Evolutionary conservation across 2,329 filamentous ascomycete genomes (phyloP).

Genomic region (Epichloe uncinata): DNA sequence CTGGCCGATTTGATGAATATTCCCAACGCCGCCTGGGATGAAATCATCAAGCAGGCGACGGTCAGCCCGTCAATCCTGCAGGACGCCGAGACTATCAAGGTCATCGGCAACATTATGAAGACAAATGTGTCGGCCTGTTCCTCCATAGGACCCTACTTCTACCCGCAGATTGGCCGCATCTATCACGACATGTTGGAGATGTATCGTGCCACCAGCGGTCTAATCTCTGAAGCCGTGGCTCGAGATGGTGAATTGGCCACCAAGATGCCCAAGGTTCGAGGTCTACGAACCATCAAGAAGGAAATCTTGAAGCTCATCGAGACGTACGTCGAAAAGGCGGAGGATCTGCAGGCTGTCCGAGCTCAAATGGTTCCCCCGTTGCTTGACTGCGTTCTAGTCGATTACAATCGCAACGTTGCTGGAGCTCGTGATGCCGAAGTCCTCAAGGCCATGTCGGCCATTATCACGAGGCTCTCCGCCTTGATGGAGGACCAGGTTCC

Average conservation of each 20-base stretch:
- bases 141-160: constrained; percentile 94
- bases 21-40: constrained; percentile 89
- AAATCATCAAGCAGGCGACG: constrained; percentile 81
- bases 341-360: constrained; percentile 87
- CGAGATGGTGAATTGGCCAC: constrained; percentile 88
- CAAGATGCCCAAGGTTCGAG: constrained; percentile 93
- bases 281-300: constrained; percentile 95
- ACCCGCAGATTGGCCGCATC: constrained; percentile 92
- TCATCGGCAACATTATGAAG: constrained; percentile 99
- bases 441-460: constrained; percentile 91
- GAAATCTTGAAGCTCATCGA: constrained; percentile 98
- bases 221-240: constrained; percentile 87
- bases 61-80: constrained; percentile 76
- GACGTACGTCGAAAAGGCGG: constrained; percentile 94
- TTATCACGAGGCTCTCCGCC: constrained; percentile 88
- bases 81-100: constrained; percentile 90
- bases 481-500: constrained; percentile 98
- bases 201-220: constrained; percentile 92
- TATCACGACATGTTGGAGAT: constrained; percentile 98
- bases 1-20: constrained; percentile 86
- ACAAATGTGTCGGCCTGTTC: constrained; percentile 98
- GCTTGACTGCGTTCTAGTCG: constrained; percentile 81
- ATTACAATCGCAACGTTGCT: constrained; percentile 94
- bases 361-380: constrained; percentile 92
- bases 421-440: constrained; percentile 95